Evolutionary conservation across 129 eudicot genomes (phyloP).

Genomic region (Logfia minima): DNA sequence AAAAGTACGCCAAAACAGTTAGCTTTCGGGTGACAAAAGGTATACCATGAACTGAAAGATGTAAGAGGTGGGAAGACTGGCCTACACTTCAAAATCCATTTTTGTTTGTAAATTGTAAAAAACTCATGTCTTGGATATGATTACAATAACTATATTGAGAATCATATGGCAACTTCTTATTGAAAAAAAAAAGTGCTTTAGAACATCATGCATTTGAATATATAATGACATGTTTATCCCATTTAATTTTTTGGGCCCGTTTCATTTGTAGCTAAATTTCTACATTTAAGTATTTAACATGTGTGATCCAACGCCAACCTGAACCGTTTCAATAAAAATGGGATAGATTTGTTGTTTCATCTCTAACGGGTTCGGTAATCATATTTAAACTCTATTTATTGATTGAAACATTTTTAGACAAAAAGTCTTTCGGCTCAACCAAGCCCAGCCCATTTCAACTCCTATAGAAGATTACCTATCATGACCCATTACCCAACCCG

Average conservation of each 20-base stretch:
- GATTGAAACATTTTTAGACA: neutral
- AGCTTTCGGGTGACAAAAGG: neutral
- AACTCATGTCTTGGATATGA: neutral
- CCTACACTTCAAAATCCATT: too few species aligned
- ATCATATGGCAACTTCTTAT: neutral
- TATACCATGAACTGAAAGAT: neutral
- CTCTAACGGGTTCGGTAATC: neutral
- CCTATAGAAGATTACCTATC: neutral
- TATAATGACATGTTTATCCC: neutral
- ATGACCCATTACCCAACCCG: neutral
- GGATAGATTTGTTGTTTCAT: neutral
- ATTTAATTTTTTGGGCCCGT: too few species aligned
- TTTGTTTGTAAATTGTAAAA: neutral
- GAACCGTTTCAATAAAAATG: too few species aligned
- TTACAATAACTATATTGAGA: too few species aligned
- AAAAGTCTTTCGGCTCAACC: neutral
- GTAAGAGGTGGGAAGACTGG: neutral
- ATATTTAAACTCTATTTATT: neutral
- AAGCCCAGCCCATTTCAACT: neutral
- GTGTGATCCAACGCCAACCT: too few species aligned
- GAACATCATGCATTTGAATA: neutral
- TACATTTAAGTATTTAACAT: too few species aligned
- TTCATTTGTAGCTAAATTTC: too few species aligned
- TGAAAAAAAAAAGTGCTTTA: too few species aligned
- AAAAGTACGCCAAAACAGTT: neutral